Base-by-base conservation (phyloP, 257 asterid genomes). In the Fraxinus americana region DNA sequence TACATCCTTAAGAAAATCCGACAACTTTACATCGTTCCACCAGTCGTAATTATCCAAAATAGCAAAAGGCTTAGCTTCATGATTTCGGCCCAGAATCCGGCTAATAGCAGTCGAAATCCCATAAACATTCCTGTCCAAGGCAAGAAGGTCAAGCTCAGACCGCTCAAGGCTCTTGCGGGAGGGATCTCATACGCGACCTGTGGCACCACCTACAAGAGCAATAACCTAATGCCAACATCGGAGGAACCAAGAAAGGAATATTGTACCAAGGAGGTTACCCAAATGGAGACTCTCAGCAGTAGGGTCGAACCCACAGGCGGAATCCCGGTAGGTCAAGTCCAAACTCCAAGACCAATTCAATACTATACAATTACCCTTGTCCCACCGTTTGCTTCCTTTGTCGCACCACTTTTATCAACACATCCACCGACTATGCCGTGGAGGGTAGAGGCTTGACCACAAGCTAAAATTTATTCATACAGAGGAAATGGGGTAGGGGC, bases 291-390 rank as follows among this genome's bases (percentile, higher is more conserved):
- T 88, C 63, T 92, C 96, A 7, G 98, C 97, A 65, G 99, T 94
- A 32, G 99, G 99, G 88, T 94, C 99, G 77, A 94, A 94, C 39
- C 99, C 99, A 35, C 99, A 94, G 85, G n/a, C n/a, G n/a, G n/a
- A n/a, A n/a, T n/a, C n/a, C n/a, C n/a, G n/a, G n/a, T n/a, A n/a
- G n/a, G n/a, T n/a, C n/a, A n/a, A n/a, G n/a, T n/a, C n/a, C n/a
- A n/a, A n/a, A n/a, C n/a, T n/a, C n/a, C n/a, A n/a, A n/a, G n/a
- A n/a, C n/a, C n/a, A n/a, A n/a, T n/a, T n/a, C n/a, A n/a, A n/a
- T n/a, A n/a, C n/a, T n/a, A n/a, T n/a, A n/a, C n/a, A n/a, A n/a
- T n/a, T n/a, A n/a, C n/a, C n/a, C n/a, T n/a, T n/a, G n/a, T n/a
- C n/a, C n/a, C n/a, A n/a, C n/a, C n/a, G n/a, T n/a, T n/a, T n/a